Evolutionary conservation across 2,329 filamentous ascomycete species (phyloP).

Genomic region (Juglanconis oblonga): DNA sequence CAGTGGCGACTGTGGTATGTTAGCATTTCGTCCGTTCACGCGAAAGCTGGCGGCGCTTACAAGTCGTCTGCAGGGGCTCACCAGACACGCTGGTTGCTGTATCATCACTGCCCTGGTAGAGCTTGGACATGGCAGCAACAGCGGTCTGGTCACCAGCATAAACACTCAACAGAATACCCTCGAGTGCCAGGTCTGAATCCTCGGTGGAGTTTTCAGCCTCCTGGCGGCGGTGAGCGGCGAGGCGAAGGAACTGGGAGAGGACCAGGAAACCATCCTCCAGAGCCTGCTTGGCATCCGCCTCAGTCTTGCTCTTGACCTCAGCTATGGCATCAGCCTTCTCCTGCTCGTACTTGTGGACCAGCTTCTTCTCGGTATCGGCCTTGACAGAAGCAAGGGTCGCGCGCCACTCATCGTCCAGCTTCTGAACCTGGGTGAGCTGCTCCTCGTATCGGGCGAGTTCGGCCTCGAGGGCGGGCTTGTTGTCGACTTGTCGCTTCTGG

Average conservation of each 20-base stretch:
- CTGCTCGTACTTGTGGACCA: conserved; percentile 50
- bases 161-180: conserved; percentile 74
- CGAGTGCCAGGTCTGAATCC: conserved; percentile 77
- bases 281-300: conserved; percentile 50
- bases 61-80: conserved; percentile 65
- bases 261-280: conserved; percentile 65
- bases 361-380: conserved; percentile 56
- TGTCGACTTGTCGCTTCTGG: conserved; percentile 72
- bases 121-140: conserved; percentile 71
- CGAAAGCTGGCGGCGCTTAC: conserved; percentile 48
- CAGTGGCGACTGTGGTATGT: conserved; percentile 47
- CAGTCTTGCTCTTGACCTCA: conserved; percentile 53
- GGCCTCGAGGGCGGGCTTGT: conserved; percentile 70
- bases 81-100: conserved; percentile 63
- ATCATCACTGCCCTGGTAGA: conserved; percentile 71
- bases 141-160: conserved; percentile 76
- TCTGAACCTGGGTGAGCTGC: conserved; percentile 71
- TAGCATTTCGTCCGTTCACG: conserved; percentile 16
- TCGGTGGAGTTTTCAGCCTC: conserved; percentile 62
- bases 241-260: conserved; percentile 75
- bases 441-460: conserved; percentile 71
- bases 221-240: conserved; percentile 72
- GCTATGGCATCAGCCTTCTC: conserved; percentile 52
- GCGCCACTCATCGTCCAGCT: conserved; percentile 71
- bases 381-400: conserved; percentile 56